Evolutionary conservation across 441 rosid species (phyloP).

Genomic region (Gossypium gossypioides): DNA sequence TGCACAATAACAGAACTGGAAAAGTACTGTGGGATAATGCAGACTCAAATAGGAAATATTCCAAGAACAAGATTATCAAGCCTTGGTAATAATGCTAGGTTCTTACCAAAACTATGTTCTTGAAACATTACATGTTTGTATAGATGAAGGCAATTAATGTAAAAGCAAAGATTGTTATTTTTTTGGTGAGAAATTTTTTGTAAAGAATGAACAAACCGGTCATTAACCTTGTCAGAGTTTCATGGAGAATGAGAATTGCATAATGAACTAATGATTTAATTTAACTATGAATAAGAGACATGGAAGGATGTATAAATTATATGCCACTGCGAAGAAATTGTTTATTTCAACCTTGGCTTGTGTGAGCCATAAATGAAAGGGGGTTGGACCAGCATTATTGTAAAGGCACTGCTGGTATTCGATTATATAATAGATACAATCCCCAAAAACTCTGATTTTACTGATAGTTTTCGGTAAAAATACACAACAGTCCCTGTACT

Average conservation of each 20-base stretch:
- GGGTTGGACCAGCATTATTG: not conserved
- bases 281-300: not conserved
- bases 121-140: conserved; percentile 12
- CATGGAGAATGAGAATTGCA: conserved; percentile 3
- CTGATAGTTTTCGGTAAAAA: too few species aligned
- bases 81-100: conserved; percentile 21
- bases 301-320: not conserved
- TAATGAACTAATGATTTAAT: conserved; percentile 6
- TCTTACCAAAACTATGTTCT: conserved; percentile 34
- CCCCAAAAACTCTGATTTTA: not conserved
- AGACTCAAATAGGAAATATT: conserved; percentile 17
- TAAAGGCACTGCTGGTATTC: not conserved
- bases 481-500: too few species aligned
- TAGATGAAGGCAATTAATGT: conserved; percentile 4
- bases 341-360: not conserved
- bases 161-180: not conserved
- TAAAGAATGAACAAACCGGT: not conserved
- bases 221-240: not conserved
- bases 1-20: conserved; percentile 19
- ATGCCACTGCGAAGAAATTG: too few species aligned
- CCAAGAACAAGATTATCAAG: conserved; percentile 18
- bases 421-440: not conserved
- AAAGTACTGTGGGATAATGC: conserved; percentile 18
- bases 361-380: conserved; percentile 14
- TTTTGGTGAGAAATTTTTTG: not conserved